These are phyloP conservation scores for Vitis hybrid DNA, from an alignment of 177 flowering plant species.

Conservation along the genomic window DNA sequence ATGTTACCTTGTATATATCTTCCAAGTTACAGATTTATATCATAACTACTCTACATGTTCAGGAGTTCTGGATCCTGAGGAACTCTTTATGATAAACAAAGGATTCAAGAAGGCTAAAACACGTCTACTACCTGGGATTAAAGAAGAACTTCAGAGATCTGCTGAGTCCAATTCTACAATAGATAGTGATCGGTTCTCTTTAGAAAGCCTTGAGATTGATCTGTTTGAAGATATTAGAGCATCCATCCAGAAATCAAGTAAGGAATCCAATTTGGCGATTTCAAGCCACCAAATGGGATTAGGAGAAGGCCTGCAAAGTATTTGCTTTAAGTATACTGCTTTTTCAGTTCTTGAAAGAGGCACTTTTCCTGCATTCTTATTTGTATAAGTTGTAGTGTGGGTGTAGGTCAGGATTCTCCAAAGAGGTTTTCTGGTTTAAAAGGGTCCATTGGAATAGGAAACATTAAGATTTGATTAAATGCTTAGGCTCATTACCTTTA, in stretches of 20 bases:
- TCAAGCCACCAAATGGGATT: neutral
- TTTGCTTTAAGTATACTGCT: constrained; percentile 1
- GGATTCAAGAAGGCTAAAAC: constrained; percentile 20
- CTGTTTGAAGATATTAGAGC: constrained; percentile 26
- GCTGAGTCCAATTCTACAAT: constrained; percentile 13
- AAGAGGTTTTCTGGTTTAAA: neutral
- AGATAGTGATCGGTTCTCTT: constrained; percentile 12
- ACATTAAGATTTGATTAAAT: neutral
- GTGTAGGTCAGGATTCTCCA: neutral
- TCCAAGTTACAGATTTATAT: neutral
- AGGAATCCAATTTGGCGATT: neutral
- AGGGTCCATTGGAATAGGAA: neutral
- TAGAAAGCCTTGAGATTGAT: constrained; percentile 29
- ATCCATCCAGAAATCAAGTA: constrained; percentile 12
- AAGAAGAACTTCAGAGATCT: constrained; percentile 19
- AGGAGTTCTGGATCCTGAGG: constrained; percentile 40
- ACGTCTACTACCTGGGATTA: constrained; percentile 9
- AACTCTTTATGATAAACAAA: constrained; percentile 23
- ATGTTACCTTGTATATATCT: neutral
- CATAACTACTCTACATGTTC: neutral
- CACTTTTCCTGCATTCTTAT: neutral
- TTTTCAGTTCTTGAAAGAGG: neutral
- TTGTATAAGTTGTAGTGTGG: neutral
- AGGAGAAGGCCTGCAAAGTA: neutral
- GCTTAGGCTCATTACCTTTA: neutral